Evolutionary conservation across 371 early-diverging fungal genomes (phyloP).

Genomic region (Rhizopus arrhizus): DNA sequence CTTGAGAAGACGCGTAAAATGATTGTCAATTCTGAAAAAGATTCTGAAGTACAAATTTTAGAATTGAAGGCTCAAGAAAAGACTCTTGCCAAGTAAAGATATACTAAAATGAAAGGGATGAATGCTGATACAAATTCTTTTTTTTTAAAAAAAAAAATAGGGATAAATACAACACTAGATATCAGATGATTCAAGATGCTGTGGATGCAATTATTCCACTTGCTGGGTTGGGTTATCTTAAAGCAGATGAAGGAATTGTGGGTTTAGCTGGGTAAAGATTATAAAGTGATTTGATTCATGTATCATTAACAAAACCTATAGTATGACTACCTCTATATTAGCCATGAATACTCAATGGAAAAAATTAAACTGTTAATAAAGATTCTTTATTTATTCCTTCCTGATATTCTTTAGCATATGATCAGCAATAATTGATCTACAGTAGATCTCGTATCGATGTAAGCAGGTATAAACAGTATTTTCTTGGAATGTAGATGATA

Average conservation of each 20-base stretch:
- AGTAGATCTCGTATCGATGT: no score
- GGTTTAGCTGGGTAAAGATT: constrained; percentile 66
- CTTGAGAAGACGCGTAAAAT: constrained; percentile 41
- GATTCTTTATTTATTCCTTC: no score
- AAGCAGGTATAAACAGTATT: no score
- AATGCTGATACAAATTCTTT: background rate
- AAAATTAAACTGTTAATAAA: constrained; percentile 21
- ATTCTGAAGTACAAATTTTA: constrained; percentile 22
- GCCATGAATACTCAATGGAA: constrained; percentile 54
- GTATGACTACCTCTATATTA: constrained; percentile 54
- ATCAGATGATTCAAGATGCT: constrained; percentile 62
- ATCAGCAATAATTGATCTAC: no score
- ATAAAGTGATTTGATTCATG: background rate
- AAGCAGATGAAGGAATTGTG: constrained; percentile 65
- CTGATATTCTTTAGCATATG: background rate
- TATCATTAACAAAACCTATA: constrained; percentile 13
- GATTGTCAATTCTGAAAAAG: constrained; percentile 25
- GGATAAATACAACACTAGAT: constrained; percentile 52
- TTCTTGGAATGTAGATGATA: no score
- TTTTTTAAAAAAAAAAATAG: constrained; percentile 29
- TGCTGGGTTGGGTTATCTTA: constrained; percentile 57
- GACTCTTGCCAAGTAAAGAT: constrained; percentile 48
- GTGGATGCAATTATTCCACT: constrained; percentile 68
- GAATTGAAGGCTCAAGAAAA: constrained; percentile 35
- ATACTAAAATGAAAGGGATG: background rate